Conservation (phyloP, 2,329 filamentous ascomycete genomes). For the Botrytis paeoniae region DNA sequence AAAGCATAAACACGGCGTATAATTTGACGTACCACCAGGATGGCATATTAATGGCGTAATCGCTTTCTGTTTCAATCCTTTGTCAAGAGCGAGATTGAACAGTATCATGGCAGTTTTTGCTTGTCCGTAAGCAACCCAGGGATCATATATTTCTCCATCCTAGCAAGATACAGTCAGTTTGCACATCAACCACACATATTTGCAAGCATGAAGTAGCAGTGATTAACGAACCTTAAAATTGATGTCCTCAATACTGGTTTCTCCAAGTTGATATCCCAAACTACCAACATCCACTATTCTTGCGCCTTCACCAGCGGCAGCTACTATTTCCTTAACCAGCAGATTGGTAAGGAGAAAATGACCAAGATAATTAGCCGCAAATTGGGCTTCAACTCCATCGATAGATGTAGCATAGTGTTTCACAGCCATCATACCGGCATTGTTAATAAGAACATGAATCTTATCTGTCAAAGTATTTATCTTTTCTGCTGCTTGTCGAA, state of each 20-base stretch:
- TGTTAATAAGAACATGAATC: conserved; percentile 42
- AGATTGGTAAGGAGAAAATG: conserved; percentile 30
- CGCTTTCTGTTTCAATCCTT: neutral
- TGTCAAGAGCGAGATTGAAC: conserved; percentile 26
- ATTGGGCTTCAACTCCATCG: conserved; percentile 28
- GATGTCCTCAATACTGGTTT: conserved; percentile 38
- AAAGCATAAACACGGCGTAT: neutral
- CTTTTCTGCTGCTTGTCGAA: conserved; percentile 42
- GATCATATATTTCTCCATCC: conserved; percentile 36
- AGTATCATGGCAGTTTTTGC: conserved; percentile 42
- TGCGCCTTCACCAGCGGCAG: conserved; percentile 5
- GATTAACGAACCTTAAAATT: conserved; percentile 3
- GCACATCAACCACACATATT: neutral
- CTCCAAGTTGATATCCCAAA: conserved; percentile 39
- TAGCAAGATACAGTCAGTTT: conserved; percentile 3
- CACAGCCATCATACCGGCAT: neutral
- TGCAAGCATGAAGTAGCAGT: neutral
- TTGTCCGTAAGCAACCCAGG: conserved; percentile 39
- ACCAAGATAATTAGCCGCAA: conserved; percentile 28
- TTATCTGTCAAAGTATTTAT: conserved; percentile 36
- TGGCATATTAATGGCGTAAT: neutral
- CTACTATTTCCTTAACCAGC: conserved; percentile 20
- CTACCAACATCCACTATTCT: conserved; percentile 33
- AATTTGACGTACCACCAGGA: neutral
- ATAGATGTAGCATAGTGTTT: conserved; percentile 13